Evolutionary conservation across 306 rosid genomes (phyloP), one percentile per base, ranked within the genome.

Genomic region (Trifolium fragiferum): DNA sequence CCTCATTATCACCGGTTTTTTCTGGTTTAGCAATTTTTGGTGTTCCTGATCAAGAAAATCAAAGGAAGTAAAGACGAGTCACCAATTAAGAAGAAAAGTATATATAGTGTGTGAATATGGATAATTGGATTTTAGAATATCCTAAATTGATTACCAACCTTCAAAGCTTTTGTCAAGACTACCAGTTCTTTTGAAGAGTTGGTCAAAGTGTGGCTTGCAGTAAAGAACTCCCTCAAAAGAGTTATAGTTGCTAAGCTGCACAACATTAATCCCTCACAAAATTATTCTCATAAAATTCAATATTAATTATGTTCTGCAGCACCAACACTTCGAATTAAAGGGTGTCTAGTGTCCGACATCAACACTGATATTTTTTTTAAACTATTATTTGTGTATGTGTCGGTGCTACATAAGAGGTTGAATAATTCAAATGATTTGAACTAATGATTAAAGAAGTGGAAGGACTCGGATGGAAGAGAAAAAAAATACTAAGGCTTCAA

Each of bases 101-200:
- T 23, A 23, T 23, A 23, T 23, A 23, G 1, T 1, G 25, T 23
- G 32, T 27, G 32, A 27, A 30, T 30, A 30, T 30, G 33, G 33
- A 30, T 4, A 30, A 30, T 30, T 30, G 33, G 40, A 37, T 37
- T 37, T 37, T 37, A 8, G 40, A 37, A 37, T 37, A 37, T 37
- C 40, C 40, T 37, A 37, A 37, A 7, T 37, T 37, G 40, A 37
- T 37, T 37, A 37, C 40, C 40, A 37, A 94, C 98, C 98, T 86
- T 94, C 97, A 67, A 94, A 94, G 86, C 97, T 94, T 82, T 94
- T 94, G 44, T 94, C 98, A 75, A 94, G 98, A 81, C 97, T 94
- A 33, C 97, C 98, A 41, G 97, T 94, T 87, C 98, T 94, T 82
- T 94, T 94, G 77, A 94, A 91, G 75, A 86, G 80, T 79, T 94